A percentile compares a stretch with the other conserved stretches of the same genome.
Evolutionary conservation across 1,139 yeast genomes (phyloP).

Genomic region (Zygosaccharomyces sapae): DNA sequence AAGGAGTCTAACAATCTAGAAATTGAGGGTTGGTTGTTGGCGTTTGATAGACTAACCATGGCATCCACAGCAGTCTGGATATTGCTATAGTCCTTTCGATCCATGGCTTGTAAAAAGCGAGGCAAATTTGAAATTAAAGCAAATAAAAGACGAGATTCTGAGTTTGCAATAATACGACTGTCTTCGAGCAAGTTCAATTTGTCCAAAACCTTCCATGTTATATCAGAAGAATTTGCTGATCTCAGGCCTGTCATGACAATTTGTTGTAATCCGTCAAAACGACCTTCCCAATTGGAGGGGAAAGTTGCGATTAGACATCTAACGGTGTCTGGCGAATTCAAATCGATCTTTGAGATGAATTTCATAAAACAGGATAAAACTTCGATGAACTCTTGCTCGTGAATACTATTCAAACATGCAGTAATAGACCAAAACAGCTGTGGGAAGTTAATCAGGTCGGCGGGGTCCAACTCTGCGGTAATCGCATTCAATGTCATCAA

Average conservation of each 20-base stretch:
- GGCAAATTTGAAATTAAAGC: slow-evolving; percentile 79
- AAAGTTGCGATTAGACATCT: slow-evolving; percentile 77
- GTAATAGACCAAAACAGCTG: slow-evolving; percentile 95
- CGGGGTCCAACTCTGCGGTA: slow-evolving; percentile 77
- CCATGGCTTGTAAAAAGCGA: slow-evolving; percentile 74
- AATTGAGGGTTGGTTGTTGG: slow-evolving; percentile 54
- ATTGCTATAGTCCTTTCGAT: slow-evolving; percentile 50
- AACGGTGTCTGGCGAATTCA: slow-evolving; percentile 82
- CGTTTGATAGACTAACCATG: slow-evolving; percentile 58
- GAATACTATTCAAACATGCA: slow-evolving; percentile 84
- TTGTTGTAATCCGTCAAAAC: slow-evolving; percentile 82
- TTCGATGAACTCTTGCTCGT: slow-evolving; percentile 90
- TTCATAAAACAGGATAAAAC: slow-evolving; percentile 76
- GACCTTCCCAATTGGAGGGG: slow-evolving; percentile 95
- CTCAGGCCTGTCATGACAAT: slow-evolving; percentile 76
- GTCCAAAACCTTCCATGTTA: slow-evolving; percentile 69
- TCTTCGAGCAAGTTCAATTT: slow-evolving; percentile 62
- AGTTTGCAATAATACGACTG: slow-evolving; percentile 74
- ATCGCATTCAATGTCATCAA: slow-evolving; percentile 91
- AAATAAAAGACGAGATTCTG: slow-evolving; percentile 63
- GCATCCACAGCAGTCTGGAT: slow-evolving; percentile 55
- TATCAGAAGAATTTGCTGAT: slow-evolving; percentile 75
- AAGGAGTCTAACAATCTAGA: slow-evolving; percentile 73
- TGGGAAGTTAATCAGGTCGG: slow-evolving; percentile 78
- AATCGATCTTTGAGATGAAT: slow-evolving; percentile 79